A percentile compares a stretch with the other conserved stretches of the same genome.
phyloP scores from a whole-genome alignment of 352 stramenopile genomes.

The Ophiocytium majus region DNA sequence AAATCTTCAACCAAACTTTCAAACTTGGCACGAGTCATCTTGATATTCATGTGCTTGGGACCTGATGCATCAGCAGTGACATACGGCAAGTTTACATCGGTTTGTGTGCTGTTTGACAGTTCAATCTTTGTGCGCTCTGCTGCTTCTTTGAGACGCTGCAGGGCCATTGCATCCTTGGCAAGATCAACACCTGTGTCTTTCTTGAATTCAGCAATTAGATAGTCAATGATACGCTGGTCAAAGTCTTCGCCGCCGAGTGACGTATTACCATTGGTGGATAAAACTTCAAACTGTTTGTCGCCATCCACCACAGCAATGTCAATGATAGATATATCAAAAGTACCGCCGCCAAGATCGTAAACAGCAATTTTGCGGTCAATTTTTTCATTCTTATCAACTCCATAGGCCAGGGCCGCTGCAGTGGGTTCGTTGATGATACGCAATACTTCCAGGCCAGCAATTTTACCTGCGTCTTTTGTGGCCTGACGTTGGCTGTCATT shows the following conservation, averaged over 20 bases:
- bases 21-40: constrained; percentile 90
- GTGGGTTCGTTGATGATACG: constrained; percentile 81
- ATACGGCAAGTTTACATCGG: constrained; percentile 60
- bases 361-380: constrained; percentile 87
- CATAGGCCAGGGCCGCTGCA: constrained; percentile 92
- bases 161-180: constrained; percentile 82
- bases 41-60: constrained; percentile 46
- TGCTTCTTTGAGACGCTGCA: constrained; percentile 85
- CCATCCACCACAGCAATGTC: constrained; percentile 94
- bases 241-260: constrained; percentile 90
- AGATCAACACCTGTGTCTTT: constrained; percentile 75
- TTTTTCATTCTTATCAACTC: constrained; percentile 83
- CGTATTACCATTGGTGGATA: constrained; percentile 89
- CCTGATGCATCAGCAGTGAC: not conserved
- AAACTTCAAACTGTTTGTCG: constrained; percentile 90
- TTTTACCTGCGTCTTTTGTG: constrained; percentile 77
- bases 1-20: constrained; percentile 77
- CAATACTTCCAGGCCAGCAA: constrained; percentile 83
- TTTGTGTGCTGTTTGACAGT: constrained; percentile 92
- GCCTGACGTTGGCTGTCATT: constrained; percentile 88
- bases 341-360: constrained; percentile 93
- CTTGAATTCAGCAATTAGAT: constrained; percentile 86
- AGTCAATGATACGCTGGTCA: constrained; percentile 87
- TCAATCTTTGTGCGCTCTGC: constrained; percentile 93
- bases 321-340: constrained; percentile 88